Evolutionary conservation across 2,329 filamentous ascomycete genomes (phyloP).

Genomic region (Ambrosiella beaveri): DNA sequence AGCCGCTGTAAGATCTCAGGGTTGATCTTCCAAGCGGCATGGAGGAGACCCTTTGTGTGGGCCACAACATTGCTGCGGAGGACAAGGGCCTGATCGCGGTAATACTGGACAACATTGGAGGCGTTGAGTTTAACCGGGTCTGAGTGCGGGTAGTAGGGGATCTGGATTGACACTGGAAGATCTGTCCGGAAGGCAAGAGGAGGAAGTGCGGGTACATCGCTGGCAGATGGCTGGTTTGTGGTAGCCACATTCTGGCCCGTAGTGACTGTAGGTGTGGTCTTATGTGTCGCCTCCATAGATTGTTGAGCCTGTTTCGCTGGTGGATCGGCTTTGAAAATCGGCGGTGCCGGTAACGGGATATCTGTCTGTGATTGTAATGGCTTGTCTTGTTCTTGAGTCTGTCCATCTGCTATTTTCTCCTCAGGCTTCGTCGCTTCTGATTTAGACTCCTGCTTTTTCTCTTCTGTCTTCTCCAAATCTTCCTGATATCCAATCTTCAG

Average conservation of each 20-base stretch:
- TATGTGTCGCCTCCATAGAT: too few relatives aligned
- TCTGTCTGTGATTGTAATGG: not conserved
- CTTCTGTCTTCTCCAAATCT: constrained; percentile 30
- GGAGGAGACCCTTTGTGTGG: not conserved
- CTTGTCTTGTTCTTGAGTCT: not conserved
- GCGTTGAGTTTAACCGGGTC: not conserved
- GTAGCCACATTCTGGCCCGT: not conserved
- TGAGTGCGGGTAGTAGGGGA: not conserved
- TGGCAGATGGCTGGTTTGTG: not conserved
- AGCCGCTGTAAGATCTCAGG: not conserved
- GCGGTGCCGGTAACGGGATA: not conserved
- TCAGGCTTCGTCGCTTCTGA: constrained; percentile 22
- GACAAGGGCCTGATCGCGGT: not conserved
- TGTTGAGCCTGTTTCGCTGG: not conserved
- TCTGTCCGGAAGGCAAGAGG: not conserved
- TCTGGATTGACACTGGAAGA: not conserved
- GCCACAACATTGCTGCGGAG: not conserved
- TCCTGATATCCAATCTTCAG: constrained; percentile 55
- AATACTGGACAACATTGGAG: not conserved
- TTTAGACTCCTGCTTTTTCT: constrained; percentile 18
- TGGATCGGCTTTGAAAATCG: not conserved
- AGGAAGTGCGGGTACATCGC: not conserved
- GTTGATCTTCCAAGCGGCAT: too few relatives aligned
- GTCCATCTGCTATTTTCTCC: not conserved
- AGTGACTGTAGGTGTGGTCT: not conserved